Conservation (phyloP, 441 rosid genomes). For the Biscutella auriculata region DNA sequence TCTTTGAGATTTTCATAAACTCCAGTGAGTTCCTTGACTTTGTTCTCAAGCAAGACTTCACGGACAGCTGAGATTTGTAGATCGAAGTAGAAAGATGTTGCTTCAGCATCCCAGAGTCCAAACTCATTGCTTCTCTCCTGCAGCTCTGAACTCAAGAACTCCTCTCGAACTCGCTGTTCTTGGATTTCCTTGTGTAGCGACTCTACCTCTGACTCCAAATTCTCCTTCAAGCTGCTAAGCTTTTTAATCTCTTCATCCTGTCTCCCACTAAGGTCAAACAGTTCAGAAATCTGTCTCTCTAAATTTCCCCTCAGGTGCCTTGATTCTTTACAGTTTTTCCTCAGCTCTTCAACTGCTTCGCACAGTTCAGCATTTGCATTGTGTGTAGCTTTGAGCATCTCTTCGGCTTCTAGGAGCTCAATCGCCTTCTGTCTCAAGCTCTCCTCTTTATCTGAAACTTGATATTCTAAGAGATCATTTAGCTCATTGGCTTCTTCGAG, state of each 20-base stretch:
- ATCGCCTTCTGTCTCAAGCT: slow-evolving; percentile 44
- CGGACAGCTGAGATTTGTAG: slow-evolving; percentile 54
- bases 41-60: slow-evolving; percentile 58
- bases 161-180: slow-evolving; percentile 46
- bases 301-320: slow-evolving; percentile 25
- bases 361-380: slow-evolving; percentile 44
- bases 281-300: slow-evolving; percentile 38
- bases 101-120: slow-evolving; percentile 73
- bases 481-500: slow-evolving; percentile 45
- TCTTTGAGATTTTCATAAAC: slow-evolving; percentile 45
- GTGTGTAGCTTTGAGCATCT: slow-evolving; percentile 57
- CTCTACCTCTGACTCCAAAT: slow-evolving; percentile 43
- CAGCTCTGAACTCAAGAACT: slow-evolving; percentile 49
- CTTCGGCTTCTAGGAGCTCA: slow-evolving; percentile 59
- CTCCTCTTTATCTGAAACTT: slow-evolving; percentile 39
- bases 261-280: slow-evolving; percentile 29
- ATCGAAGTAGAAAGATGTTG: slow-evolving; percentile 63
- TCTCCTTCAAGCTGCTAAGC: slow-evolving; percentile 44
- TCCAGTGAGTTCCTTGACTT: slow-evolving; percentile 49
- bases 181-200: slow-evolving; percentile 41
- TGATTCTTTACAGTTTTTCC: slow-evolving; percentile 46
- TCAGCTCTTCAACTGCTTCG: slow-evolving; percentile 56
- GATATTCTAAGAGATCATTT: slow-evolving; percentile 47
- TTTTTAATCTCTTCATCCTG: slow-evolving; percentile 43
- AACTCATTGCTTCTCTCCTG: slow-evolving; percentile 59